These are phyloP conservation scores for Byssoonygena ceratinophila DNA, from an alignment of 2,329 filamentous ascomycete species.

Conservation along the genomic window DNA sequence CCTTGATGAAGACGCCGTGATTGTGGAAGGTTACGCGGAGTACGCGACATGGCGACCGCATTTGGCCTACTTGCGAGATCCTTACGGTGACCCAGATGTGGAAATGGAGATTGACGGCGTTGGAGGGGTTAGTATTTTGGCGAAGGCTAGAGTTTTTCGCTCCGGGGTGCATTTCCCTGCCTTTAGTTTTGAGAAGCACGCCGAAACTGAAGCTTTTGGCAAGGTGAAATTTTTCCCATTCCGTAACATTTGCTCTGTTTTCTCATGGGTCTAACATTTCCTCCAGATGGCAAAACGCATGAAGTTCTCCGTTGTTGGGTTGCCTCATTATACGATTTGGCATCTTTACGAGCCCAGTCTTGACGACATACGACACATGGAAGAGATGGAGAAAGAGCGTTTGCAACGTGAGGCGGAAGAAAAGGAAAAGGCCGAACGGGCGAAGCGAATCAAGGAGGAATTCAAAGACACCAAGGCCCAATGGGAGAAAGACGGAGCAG, in stretches of 20 bases:
- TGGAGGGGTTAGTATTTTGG: slow-evolving; percentile 91
- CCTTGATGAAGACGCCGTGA: slow-evolving; percentile 93
- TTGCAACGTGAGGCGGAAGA: slow-evolving; percentile 71
- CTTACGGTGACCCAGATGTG: slow-evolving; percentile 96
- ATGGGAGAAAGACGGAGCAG: slow-evolving; percentile 83
- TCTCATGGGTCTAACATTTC: not conserved
- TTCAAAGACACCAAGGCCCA: slow-evolving; percentile 67
- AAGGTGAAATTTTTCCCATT: slow-evolving; percentile 54
- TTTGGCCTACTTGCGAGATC: slow-evolving; percentile 89
- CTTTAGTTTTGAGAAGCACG: slow-evolving; percentile 97
- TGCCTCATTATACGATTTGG: slow-evolving; percentile 98
- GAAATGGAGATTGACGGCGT: slow-evolving; percentile 99
- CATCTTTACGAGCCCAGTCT: slow-evolving; percentile 99
- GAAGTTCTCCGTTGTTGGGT: slow-evolving; percentile 86
- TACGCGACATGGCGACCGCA: slow-evolving; percentile 98
- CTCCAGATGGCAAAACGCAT: slow-evolving; percentile 88
- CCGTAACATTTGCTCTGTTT: not conserved
- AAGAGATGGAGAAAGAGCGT: slow-evolving; percentile 89
- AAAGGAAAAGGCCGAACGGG: slow-evolving; percentile 57
- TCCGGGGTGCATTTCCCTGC: slow-evolving; percentile 94
- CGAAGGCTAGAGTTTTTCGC: slow-evolving; percentile 90
- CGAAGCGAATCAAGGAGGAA: slow-evolving; percentile 67
- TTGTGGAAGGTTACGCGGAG: slow-evolving; percentile 96
- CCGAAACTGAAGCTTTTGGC: slow-evolving; percentile 95
- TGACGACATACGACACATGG: slow-evolving; percentile 95